Evolutionary conservation across 2,329 filamentous ascomycete species (phyloP), one percentile per base, ranked within the genome.

Genomic region (Ambrosiella cleistominuta): DNA sequence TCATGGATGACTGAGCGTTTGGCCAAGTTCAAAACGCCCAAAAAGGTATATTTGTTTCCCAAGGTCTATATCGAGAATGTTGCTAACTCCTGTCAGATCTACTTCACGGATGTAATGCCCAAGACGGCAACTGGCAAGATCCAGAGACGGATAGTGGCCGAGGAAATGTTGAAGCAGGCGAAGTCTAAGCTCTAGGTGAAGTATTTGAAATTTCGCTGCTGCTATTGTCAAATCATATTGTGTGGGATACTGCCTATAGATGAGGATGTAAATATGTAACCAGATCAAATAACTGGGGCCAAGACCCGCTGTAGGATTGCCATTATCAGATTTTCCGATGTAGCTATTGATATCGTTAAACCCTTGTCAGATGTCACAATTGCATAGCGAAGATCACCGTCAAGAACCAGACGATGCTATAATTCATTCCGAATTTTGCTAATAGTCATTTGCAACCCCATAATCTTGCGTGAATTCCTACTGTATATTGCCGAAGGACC

Each of bases 101-200:
- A 86, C 73, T 89, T 93, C 65, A 87, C 87, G 40, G 78, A 88
- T 60, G 72, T 83, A 63, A 94, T 94, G 81, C 88, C 88, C 62
- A 94, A 94, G 77, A 91, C 88, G 3, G 87, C 88, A n/a, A 94
- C 88, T 5, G 88, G 88, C 58, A 94, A 94, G 75, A 85, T 94
- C 60, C 88, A 94, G 71, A 75, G 88, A 61, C 79, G 86, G 62
- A 87, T 90, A 65, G 87, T 94, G n/a, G 87, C 87, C 12, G 86
- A 91, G 69, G 80, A 80, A 37, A 91, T 94, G 86, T 74, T 83
- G 69, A 86, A 86, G 74, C 78, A 83, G 68, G 81, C 82, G 57
- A 78, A 75, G 52, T 37, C 52, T 2, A 54, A 54, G 37, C 52
- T 54, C 7, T 54, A 51, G 40, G 19, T 47, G n/a, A 8, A 17